These are phyloP conservation scores for Populus hybrid DNA, from an alignment of 441 rosid species.

Conservation along the genomic window DNA sequence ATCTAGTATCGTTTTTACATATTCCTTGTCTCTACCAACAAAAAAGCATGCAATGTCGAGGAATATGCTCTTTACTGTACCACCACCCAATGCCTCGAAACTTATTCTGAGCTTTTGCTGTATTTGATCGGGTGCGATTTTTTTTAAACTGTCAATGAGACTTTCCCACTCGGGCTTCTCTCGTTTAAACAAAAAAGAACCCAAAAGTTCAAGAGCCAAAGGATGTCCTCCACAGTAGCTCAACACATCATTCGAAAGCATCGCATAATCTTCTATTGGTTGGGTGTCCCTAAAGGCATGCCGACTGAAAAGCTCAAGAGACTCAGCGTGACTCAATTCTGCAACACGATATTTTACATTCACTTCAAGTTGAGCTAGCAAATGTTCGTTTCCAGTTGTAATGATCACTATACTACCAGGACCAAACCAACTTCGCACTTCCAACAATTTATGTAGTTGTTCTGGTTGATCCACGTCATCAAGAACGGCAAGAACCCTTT, in stretches of 20 bases:
- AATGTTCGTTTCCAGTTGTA: slow-evolving; percentile 9
- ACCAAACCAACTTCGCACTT: slow-evolving; percentile 6
- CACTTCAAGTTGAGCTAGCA: slow-evolving; percentile 2
- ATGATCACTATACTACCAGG: not conserved
- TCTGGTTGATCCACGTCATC: not conserved
- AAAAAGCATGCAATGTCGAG: not conserved
- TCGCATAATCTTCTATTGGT: not conserved
- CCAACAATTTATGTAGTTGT: slow-evolving; percentile 1
- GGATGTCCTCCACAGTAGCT: slow-evolving; percentile 8
- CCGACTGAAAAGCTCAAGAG: slow-evolving; percentile 12
- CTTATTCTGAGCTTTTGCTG: slow-evolving; percentile 7
- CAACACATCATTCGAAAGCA: slow-evolving; percentile 1
- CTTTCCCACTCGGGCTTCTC: not conserved
- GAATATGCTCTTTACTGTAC: not conserved
- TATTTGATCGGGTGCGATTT: not conserved
- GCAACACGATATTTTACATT: not conserved
- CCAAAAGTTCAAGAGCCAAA: slow-evolving; percentile 6
- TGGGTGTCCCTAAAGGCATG: slow-evolving; percentile 4
- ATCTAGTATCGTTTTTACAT: not conserved
- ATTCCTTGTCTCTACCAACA: not conserved
- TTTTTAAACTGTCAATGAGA: not conserved
- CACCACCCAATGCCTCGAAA: not conserved
- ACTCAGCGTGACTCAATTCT: not conserved
- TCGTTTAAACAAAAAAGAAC: not conserved
- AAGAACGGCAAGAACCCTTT: not conserved